phyloP scores from a whole-genome alignment of 306 rosid genomes.

The Lablab purpureus region DNA sequence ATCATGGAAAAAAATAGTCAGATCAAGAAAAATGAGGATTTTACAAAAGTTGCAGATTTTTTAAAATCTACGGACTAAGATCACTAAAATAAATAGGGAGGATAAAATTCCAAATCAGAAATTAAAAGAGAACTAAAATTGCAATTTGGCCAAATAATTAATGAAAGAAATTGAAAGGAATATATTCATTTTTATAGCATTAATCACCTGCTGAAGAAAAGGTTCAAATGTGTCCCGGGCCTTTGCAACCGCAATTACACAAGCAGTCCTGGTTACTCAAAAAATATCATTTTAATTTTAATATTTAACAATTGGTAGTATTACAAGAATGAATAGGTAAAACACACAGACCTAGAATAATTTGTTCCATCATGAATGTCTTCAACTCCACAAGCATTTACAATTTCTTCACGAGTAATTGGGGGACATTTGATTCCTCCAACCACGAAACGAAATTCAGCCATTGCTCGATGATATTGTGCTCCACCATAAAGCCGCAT shows the following conservation, averaged over 20 bases:
- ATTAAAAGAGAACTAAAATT: background rate
- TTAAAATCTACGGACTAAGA: too few species aligned
- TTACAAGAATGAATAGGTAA: slow-evolving; percentile 17
- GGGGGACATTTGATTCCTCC: slow-evolving; percentile 99
- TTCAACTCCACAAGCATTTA: slow-evolving; percentile 98
- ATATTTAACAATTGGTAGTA: background rate
- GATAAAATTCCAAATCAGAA: too few species aligned
- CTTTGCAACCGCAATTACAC: slow-evolving; percentile 97
- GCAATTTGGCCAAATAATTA: background rate
- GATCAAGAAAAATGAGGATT: too few species aligned
- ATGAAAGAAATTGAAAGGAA: slow-evolving; percentile 26
- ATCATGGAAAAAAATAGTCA: too few species aligned
- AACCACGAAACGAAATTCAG: slow-evolving; percentile 96
- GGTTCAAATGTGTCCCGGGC: slow-evolving; percentile 98
- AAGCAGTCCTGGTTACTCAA: slow-evolving; percentile 80
- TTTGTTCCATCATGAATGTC: slow-evolving; percentile 98
- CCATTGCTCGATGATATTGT: slow-evolving; percentile 99
- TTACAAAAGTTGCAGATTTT: too few species aligned
- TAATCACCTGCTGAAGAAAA: slow-evolving; percentile 87
- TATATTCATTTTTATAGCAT: slow-evolving; percentile 20
- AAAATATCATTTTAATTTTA: slow-evolving; percentile 19
- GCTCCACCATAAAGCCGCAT: slow-evolving; percentile 99
- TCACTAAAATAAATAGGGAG: too few species aligned
- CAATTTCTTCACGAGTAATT: slow-evolving; percentile 93
- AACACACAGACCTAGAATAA: slow-evolving; percentile 78